These are phyloP conservation scores for Flaveria robusta DNA, from an alignment of 129 eudicot species.

Conservation along the genomic window DNA sequence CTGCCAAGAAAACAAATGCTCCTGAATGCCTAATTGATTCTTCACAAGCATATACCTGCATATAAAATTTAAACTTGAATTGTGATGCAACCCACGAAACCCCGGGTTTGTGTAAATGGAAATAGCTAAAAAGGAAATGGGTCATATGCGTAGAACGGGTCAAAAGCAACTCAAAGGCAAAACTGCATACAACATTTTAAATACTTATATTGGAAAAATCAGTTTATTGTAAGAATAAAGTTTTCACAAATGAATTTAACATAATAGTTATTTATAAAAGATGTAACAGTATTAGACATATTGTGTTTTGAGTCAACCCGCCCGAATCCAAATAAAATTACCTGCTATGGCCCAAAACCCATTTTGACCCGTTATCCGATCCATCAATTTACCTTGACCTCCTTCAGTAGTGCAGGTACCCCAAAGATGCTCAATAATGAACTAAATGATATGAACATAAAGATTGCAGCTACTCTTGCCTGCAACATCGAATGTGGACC, in stretches of 20 bases:
- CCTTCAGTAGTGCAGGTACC: conserved; percentile 77
- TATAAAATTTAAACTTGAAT: background rate
- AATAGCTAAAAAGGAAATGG: background rate
- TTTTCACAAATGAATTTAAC: background rate
- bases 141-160: background rate
- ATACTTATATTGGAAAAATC: background rate
- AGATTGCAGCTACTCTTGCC: conserved; percentile 90
- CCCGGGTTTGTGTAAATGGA: background rate
- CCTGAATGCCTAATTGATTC: conserved; percentile 76
- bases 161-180: background rate
- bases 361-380: background rate
- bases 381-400: conserved; percentile 66
- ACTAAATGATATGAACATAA: conserved; percentile 74
- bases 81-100: background rate
- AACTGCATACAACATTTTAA: background rate
- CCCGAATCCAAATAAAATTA: background rate
- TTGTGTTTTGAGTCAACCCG: background rate
- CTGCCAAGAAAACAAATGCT: conserved; percentile 65
- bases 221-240: background rate
- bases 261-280: no score
- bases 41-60: conserved; percentile 75
- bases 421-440: conserved; percentile 85
- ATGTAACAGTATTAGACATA: background rate
- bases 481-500: conserved; percentile 36
- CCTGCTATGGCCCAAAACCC: background rate